A percentile compares a stretch with the other conserved stretches of the same genome.
Conservation (phyloP, 768 basidiomycete species). For the Collybiopsis luxurians region DNA sequence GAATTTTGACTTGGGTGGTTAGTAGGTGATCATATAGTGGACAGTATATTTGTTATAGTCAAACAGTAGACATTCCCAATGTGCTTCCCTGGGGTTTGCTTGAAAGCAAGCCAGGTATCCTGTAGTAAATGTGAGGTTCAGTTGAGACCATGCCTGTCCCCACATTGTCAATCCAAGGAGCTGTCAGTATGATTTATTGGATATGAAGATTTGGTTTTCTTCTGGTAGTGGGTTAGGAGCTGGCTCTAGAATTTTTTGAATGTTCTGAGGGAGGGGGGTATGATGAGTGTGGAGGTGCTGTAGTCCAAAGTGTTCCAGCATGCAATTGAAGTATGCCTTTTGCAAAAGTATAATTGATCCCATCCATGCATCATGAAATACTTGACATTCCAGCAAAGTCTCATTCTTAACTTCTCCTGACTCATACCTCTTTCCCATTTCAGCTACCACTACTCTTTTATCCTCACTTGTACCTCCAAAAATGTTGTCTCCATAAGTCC, state of each 20-base stretch:
- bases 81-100: no score
- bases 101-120: no score
- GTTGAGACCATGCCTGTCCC: constrained; percentile 5
- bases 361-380: background rate
- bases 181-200: constrained; percentile 10
- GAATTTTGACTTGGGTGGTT: no score
- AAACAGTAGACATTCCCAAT: no score
- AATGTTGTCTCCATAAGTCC: background rate
- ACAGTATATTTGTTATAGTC: no score
- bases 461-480: background rate
- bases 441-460: background rate
- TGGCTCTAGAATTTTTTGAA: background rate
- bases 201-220: constrained; percentile 7
- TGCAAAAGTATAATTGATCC: constrained; percentile 15
- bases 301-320: constrained; percentile 20
- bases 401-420: no score
- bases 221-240: background rate
- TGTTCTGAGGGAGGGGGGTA: constrained; percentile 14
- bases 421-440: no score
- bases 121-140: constrained; percentile 13
- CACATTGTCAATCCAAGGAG: constrained; percentile 17
- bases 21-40: no score
- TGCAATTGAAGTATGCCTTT: constrained; percentile 10
- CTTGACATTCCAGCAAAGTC: no score
- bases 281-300: constrained; percentile 6